Percentiles rank a stretch among this genome's conserved stretches.
These are phyloP conservation scores for Colletotrichum cuscutae DNA, from an alignment of 2,329 filamentous ascomycete species.

Conservation along the genomic window DNA sequence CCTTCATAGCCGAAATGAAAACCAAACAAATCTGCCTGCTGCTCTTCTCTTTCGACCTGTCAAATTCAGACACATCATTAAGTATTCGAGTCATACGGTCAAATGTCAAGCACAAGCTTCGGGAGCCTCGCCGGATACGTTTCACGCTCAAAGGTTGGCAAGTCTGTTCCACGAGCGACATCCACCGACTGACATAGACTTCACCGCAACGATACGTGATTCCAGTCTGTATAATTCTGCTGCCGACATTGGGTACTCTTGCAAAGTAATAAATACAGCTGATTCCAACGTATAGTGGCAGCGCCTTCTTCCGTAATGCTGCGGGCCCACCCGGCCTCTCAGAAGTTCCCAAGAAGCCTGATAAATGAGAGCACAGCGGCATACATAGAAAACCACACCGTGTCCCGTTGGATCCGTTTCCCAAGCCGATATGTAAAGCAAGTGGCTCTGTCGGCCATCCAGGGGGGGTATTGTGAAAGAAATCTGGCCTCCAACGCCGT, in stretches of 20 bases:
- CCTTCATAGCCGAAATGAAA: neutral
- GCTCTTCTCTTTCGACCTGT: neutral
- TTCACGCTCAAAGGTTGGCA: neutral
- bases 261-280: conserved; percentile 10
- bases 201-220: neutral
- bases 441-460: conserved; percentile 4
- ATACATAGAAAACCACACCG: conserved; percentile 8
- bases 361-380: conserved; percentile 9
- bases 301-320: neutral
- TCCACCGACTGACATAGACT: neutral
- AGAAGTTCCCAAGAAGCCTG: conserved; percentile 14
- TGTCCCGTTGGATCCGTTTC: neutral
- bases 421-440: conserved; percentile 4
- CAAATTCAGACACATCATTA: neutral
- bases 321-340: neutral
- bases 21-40: neutral
- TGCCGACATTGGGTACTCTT: neutral
- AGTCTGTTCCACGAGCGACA: neutral
- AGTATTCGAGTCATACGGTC: neutral
- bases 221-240: neutral
- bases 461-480: conserved; percentile 27
- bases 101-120: neutral
- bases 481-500: conserved; percentile 31
- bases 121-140: neutral
- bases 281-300: conserved; percentile 12